Percentiles rank a stretch among this genome's conserved stretches.
Conservation (phyloP, 306 rosid species). For the Carpinus fangiana region DNA sequence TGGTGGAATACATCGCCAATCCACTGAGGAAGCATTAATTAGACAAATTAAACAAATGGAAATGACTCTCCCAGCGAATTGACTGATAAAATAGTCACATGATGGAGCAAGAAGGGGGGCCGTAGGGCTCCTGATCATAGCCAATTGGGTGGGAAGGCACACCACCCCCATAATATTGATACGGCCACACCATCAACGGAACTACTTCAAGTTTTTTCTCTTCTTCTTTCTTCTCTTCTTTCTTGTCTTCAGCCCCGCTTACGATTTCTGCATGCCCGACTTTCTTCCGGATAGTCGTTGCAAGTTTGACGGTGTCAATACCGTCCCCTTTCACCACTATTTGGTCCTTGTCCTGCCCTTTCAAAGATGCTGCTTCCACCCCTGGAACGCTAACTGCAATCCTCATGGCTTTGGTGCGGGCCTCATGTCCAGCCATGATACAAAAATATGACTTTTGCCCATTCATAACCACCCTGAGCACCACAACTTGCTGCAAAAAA, state of each 20-base stretch:
- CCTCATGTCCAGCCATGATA: neutral
- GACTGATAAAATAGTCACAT: no score
- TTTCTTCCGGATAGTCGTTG: constrained; percentile 26
- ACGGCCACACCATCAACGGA: no score
- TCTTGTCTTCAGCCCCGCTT: constrained; percentile 27
- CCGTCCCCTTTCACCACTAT: constrained; percentile 34
- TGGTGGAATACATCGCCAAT: no score
- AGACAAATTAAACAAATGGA: no score
- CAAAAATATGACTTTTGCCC: constrained; percentile 3
- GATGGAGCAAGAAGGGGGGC: no score
- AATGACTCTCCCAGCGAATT: no score
- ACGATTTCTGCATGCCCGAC: constrained; percentile 31
- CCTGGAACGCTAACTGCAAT: constrained; percentile 41
- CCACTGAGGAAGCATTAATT: no score
- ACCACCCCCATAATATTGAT: no score
- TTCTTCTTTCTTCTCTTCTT: neutral
- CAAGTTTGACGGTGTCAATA: constrained; percentile 33
- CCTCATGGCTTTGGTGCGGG: constrained; percentile 27
- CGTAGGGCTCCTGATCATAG: no score
- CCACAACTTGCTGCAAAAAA: constrained; percentile 40
- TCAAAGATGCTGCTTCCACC: constrained; percentile 22
- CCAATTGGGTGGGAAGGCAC: no score
- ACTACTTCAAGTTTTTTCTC: no score
- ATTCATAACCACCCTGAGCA: constrained; percentile 27
- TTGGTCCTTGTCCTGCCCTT: constrained; percentile 22